Conservation (phyloP, 208 protist genomes). For the Strigomonas oncopelti region DNA sequence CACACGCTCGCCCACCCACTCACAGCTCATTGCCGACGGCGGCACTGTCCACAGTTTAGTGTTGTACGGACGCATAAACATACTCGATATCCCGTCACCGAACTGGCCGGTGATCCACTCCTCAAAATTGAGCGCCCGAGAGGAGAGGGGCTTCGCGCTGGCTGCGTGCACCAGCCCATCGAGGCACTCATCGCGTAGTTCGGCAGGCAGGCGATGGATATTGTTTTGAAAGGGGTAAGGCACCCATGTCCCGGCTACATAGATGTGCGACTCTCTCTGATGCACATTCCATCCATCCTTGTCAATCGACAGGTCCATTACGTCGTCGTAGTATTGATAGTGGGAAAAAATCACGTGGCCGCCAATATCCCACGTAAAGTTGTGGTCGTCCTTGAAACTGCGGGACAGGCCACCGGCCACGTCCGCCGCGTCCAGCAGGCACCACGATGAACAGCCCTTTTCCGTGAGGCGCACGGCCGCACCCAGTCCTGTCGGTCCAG, state of each 20-base stretch:
- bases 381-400: constrained; percentile 38
- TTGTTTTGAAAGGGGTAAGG: constrained; percentile 82
- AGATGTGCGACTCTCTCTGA: constrained; percentile 58
- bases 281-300: constrained; percentile 36
- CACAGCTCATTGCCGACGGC: constrained; percentile 47
- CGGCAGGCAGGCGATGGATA: constrained; percentile 60
- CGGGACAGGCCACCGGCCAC: constrained; percentile 59
- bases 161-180: constrained; percentile 38
- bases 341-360: constrained; percentile 84
- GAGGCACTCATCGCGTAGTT: constrained; percentile 39
- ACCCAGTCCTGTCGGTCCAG: constrained; percentile 61
- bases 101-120: constrained; percentile 61
- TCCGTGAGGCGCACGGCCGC: constrained; percentile 23
- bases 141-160: constrained; percentile 4
- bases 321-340: constrained; percentile 79
- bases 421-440: constrained; percentile 41
- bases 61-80: constrained; percentile 84
- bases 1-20: constrained; percentile 79
- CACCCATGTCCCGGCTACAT: constrained; percentile 48
- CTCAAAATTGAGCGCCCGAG: constrained; percentile 33
- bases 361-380: constrained; percentile 79
- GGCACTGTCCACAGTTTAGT: constrained; percentile 82
- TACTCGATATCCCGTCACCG: constrained; percentile 47
- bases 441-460: not conserved
- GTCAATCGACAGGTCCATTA: constrained; percentile 51